These are phyloP conservation scores for Podila epicladia DNA, from an alignment of 192 early-diverging fungal species.

Conservation along the genomic window DNA sequence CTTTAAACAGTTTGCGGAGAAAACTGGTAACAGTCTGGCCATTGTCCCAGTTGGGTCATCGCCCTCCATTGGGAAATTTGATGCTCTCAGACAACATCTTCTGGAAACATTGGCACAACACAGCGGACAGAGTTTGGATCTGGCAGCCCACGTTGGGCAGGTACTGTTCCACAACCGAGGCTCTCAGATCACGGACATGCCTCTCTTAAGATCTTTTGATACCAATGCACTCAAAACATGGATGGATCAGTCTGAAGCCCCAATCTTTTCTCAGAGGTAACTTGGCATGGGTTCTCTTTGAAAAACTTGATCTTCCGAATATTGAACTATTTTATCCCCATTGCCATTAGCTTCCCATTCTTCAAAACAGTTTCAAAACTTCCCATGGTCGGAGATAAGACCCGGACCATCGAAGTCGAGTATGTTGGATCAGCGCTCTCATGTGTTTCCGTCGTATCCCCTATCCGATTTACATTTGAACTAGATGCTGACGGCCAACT, in stretches of 20 bases:
- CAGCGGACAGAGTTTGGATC: slow-evolving; percentile 7
- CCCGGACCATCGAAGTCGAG: slow-evolving; percentile 29
- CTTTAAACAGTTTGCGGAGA: slow-evolving; percentile 9
- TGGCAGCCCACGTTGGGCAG: slow-evolving; percentile 30
- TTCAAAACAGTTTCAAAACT: slow-evolving; percentile 25
- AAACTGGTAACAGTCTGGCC: background rate
- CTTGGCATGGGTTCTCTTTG: background rate
- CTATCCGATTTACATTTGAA: slow-evolving; percentile 15
- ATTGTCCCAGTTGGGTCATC: slow-evolving; percentile 21
- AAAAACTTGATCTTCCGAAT: background rate
- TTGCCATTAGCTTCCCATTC: slow-evolving; percentile 22
- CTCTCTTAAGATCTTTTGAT: slow-evolving; percentile 18
- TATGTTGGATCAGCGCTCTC: slow-evolving; percentile 5
- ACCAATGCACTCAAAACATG: slow-evolving; percentile 17
- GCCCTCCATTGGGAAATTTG: slow-evolving; percentile 1
- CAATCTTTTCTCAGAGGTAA: slow-evolving; percentile 31
- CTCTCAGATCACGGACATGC: slow-evolving; percentile 6
- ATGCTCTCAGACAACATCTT: slow-evolving; percentile 10
- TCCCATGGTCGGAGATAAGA: slow-evolving; percentile 17
- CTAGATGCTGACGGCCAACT: slow-evolving; percentile 29
- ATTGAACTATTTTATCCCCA: background rate
- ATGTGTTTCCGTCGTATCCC: background rate
- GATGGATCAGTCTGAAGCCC: slow-evolving; percentile 15
- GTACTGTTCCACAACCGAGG: slow-evolving; percentile 22
- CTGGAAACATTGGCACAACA: background rate